A percentile compares a stretch with the other conserved stretches of the same genome.
phyloP scores from a whole-genome alignment of 23 red algal species.

The Gracilaria gracilis region DNA sequence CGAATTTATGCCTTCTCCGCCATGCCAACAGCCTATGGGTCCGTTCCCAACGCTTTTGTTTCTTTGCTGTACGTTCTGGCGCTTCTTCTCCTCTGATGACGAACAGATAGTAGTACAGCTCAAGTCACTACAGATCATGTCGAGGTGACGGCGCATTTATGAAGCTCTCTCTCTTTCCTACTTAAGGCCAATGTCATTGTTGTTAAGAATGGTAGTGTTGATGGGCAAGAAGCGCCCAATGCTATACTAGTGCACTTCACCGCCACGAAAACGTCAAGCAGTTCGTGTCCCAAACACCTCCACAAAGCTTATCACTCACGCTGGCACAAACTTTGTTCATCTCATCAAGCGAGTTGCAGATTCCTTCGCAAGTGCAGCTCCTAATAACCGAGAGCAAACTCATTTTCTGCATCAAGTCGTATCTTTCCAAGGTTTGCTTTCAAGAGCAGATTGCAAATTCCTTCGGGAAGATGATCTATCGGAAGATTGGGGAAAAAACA shows the following conservation, averaged over 20 bases:
- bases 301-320: slow-evolving; percentile 57
- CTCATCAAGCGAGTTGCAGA: not conserved
- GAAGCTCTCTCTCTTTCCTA: slow-evolving; percentile 45
- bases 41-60: slow-evolving; percentile 31
- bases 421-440: no score
- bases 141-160: not conserved
- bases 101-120: no score
- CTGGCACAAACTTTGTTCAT: slow-evolving; percentile 27
- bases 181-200: slow-evolving; percentile 13
- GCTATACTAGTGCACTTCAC: slow-evolving; percentile 24
- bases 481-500: no score
- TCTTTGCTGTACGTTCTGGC: slow-evolving; percentile 14
- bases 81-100: slow-evolving; percentile 7
- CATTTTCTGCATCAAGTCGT: no score
- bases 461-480: no score
- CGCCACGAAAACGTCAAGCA: slow-evolving; percentile 27
- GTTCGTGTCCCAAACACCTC: not conserved
- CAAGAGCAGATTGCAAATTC: no score
- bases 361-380: not conserved
- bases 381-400: not conserved
- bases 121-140: slow-evolving; percentile 24
- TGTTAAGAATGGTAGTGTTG: not conserved
- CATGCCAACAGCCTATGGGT: slow-evolving; percentile 40
- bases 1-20: slow-evolving; percentile 37
- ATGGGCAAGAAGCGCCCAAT: not conserved